These are phyloP conservation scores for Allodekkera sacchari DNA, from an alignment of 805 yeast species.

Conservation along the genomic window DNA sequence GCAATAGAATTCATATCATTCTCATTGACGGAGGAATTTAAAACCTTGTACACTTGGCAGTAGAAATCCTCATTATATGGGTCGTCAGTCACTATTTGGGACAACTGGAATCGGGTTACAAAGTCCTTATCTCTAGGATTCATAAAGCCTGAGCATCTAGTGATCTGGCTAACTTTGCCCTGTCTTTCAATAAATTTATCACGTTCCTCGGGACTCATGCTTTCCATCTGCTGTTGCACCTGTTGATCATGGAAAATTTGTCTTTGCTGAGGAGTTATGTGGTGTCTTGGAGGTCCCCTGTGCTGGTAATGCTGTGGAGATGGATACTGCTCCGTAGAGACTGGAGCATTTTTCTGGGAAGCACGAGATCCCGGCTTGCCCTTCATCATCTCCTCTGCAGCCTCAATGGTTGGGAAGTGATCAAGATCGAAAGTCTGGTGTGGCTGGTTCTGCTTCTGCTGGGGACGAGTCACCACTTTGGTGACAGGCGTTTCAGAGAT, in stretches of 20 bases:
- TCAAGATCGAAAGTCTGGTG: no score
- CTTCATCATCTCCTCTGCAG: no score
- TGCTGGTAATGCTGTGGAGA: slow-evolving; percentile 11
- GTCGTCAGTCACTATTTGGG: slow-evolving; percentile 94
- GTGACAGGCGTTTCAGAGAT: no score
- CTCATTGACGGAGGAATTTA: slow-evolving; percentile 50
- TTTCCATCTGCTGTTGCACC: slow-evolving; percentile 26
- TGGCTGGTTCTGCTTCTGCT: no score
- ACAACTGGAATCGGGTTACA: slow-evolving; percentile 87
- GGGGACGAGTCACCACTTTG: no score
- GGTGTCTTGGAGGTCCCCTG: slow-evolving; percentile 4
- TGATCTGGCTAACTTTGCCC: slow-evolving; percentile 65
- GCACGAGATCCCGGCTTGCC: no score
- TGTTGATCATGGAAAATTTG: not conserved
- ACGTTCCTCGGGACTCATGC: slow-evolving; percentile 64
- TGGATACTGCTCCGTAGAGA: slow-evolving; percentile 7
- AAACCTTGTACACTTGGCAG: slow-evolving; percentile 80
- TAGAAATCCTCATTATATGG: slow-evolving; percentile 97
- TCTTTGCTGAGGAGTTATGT: not conserved
- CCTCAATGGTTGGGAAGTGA: not conserved
- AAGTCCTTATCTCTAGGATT: slow-evolving; percentile 95
- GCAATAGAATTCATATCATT: slow-evolving; percentile 76
- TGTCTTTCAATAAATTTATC: slow-evolving; percentile 59
- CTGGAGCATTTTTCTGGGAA: slow-evolving; percentile 5
- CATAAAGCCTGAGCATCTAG: slow-evolving; percentile 88